Percentiles rank a stretch among this genome's conserved stretches.
phyloP scores from a whole-genome alignment of 352 stramenopile species.

The Phytophthora megakarya region DNA sequence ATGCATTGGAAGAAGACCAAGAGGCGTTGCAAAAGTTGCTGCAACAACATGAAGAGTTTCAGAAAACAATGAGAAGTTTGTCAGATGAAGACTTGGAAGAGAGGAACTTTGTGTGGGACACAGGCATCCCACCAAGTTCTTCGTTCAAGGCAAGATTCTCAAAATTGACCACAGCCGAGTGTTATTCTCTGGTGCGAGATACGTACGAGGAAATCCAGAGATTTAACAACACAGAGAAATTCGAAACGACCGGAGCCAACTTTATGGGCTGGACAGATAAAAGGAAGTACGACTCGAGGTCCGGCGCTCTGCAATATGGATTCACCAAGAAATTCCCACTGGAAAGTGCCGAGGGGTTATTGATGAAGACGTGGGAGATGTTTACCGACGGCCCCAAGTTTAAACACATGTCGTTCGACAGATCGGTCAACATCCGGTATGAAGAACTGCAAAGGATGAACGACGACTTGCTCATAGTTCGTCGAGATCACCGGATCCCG shows the following conservation, averaged over 20 bases:
- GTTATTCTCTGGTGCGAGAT: conserved; percentile 55
- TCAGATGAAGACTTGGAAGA: conserved; percentile 20
- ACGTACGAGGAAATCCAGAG: conserved; percentile 58
- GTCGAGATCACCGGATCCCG: conserved; percentile 55
- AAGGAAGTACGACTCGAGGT: conserved; percentile 34
- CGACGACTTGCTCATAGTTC: conserved; percentile 65
- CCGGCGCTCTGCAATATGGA: conserved; percentile 48
- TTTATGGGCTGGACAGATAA: conserved; percentile 70
- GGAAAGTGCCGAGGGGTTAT: conserved; percentile 35
- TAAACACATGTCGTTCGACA: conserved; percentile 52
- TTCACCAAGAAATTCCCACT: conserved; percentile 61
- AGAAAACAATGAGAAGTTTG: conserved; percentile 28
- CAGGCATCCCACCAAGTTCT: conserved; percentile 40
- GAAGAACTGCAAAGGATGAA: conserved; percentile 63
- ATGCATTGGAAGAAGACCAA: conserved; percentile 51
- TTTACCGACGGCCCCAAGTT: conserved; percentile 50
- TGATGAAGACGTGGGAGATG: conserved; percentile 55
- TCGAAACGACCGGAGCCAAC: conserved; percentile 41
- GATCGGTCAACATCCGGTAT: conserved; percentile 51
- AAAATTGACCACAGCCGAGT: conserved; percentile 29
- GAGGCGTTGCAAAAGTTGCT: conserved; percentile 36
- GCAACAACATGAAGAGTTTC: conserved; percentile 40
- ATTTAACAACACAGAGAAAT: conserved; percentile 38
- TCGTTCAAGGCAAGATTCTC: conserved; percentile 51
- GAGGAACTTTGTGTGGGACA: conserved; percentile 25